Conservation (phyloP, 805 yeast genomes). For the Clavispora vitiphila region DNA sequence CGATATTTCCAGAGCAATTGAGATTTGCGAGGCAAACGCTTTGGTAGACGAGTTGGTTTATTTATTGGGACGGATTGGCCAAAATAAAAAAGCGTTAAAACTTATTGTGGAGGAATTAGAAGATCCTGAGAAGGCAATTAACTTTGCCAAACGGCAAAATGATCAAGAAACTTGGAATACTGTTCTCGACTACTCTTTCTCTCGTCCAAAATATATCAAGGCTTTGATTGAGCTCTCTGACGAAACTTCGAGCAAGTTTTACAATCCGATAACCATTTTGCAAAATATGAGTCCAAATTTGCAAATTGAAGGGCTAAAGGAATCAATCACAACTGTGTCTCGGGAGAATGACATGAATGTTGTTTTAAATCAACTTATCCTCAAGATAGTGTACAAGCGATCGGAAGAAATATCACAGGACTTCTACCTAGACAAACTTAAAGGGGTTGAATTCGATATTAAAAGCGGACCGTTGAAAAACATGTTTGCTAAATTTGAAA, state of each 20-base stretch:
- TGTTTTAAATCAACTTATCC: conserved; percentile 51
- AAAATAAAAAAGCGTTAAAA: conserved; percentile 65
- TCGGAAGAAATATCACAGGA: conserved; percentile 23
- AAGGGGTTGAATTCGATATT: conserved; percentile 24
- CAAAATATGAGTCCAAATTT: conserved; percentile 57
- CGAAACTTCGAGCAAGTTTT: conserved; percentile 37
- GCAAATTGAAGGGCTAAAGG: conserved; percentile 60
- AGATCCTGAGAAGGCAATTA: conserved; percentile 77
- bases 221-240: conserved; percentile 69
- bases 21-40: conserved; percentile 50
- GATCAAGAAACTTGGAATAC: conserved; percentile 81
- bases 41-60: conserved; percentile 72
- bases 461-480: conserved; percentile 12
- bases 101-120: conserved; percentile 71
- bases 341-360: conserved; percentile 54
- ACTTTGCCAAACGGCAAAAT: conserved; percentile 62
- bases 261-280: conserved; percentile 66
- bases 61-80: conserved; percentile 77
- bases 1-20: conserved; percentile 66
- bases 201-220: conserved; percentile 70
- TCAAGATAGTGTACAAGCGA: conserved; percentile 28
- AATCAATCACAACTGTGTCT: conserved; percentile 56
- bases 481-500: conserved; percentile 25
- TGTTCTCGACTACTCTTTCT: conserved; percentile 63
- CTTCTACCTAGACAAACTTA: conserved; percentile 18